Evolutionary conservation across 192 early-diverging fungal genomes (phyloP), one percentile per base, ranked within the genome.

Genomic region (Tieghemiomyces parasiticus): DNA sequence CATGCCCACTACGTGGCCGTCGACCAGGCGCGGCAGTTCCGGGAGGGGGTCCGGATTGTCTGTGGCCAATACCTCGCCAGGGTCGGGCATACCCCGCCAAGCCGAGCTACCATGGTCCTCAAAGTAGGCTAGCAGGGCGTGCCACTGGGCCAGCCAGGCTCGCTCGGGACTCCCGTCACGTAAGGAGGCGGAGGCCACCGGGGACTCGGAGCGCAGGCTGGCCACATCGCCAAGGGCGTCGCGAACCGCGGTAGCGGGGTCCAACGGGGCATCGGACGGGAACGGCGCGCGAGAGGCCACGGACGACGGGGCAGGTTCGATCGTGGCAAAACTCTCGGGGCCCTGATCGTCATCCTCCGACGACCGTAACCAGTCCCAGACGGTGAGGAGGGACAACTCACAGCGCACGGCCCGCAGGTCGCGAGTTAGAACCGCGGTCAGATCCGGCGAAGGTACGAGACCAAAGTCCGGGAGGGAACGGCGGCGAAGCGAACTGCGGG

Each of bases 31-130:
- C 31, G 54, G 54, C n/a, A 56, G 54, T 9, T 35, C 54, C 4
- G 54, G 54, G 10, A 56, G 24, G 3, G 54, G 54, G 31, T 31
- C 33, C 8, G 19, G 29, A 31, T 56, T 33, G 29, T 56, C 32
- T 1, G 31, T 10, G 31, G 29, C 35, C 3, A 56, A 20, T 16
- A 29, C 16, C 19, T 56, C 24, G 3, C 33, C 54, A 16, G 54
- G 54, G 31, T 56, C 54, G 31, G 54, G 54, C 3, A 56, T 26
- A 3, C 33, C 33, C n/a, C 33, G 30, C 54, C 54, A 56, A 56
- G 54, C 54, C 4, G 30, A 31, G 29, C 54, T 56, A 8, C 33
- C 33, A 20, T 31, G 31, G n/a, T 2, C 31, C n/a, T 56, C 54
- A 20, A 56, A 56, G 24, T 34, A 56, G 30, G 29, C 54, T 16